Conservation (phyloP, 2,329 filamentous ascomycete species). For the Magnaporthiopsis incrustans region DNA sequence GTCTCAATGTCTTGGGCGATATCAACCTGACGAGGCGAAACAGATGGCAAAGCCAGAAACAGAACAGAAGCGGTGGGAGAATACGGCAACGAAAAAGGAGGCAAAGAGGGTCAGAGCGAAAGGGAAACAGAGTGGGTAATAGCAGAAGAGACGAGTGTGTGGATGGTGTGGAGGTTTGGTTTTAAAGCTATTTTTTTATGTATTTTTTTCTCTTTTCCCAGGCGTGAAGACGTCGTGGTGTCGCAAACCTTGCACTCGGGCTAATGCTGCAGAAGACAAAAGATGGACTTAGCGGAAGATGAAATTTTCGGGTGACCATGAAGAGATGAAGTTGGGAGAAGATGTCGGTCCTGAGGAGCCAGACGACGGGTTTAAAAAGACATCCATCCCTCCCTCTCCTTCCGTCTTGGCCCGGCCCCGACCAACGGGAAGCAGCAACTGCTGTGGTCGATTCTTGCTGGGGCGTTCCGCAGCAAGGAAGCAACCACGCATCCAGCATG, state of each 20-base stretch:
- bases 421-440: background rate
- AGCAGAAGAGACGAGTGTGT: background rate
- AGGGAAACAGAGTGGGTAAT: background rate
- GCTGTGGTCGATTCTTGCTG: background rate
- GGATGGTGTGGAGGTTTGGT: background rate
- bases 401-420: background rate
- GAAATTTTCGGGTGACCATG: background rate
- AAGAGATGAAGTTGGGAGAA: background rate
- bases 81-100: background rate
- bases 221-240: too few relatives aligned
- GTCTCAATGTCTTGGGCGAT: background rate
- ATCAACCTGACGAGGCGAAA: background rate
- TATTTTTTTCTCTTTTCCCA: background rate
- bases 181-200: background rate
- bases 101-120: background rate
- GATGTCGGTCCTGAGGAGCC: background rate
- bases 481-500: background rate
- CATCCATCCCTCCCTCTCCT: background rate
- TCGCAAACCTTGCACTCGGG: background rate
- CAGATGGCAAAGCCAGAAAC: background rate
- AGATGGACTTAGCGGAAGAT: background rate
- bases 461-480: background rate
- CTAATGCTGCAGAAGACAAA: background rate
- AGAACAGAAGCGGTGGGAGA: background rate
- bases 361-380: background rate